These are phyloP conservation scores for Trichoderma parareesei DNA, from an alignment of 495 filamentous ascomycete genomes.

Conservation along the genomic window DNA sequence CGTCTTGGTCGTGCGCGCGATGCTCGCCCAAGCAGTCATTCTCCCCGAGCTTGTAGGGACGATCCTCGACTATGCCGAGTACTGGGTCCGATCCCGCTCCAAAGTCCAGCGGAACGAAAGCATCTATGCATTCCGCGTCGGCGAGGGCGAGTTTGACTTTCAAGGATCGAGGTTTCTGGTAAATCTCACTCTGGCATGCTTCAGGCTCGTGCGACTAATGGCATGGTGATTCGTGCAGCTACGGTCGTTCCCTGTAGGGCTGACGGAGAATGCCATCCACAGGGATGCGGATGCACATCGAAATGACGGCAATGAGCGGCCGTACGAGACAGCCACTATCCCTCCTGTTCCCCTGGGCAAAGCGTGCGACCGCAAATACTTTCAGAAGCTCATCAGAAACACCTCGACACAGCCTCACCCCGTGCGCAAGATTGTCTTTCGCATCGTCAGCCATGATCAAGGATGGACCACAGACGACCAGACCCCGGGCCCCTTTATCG, in stretches of 20 bases:
- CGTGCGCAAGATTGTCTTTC: background rate
- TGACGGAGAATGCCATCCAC: background rate
- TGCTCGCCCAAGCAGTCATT: background rate
- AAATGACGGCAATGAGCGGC: background rate
- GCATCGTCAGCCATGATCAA: background rate
- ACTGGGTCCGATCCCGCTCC: background rate
- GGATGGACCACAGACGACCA: background rate
- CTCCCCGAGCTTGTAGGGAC: background rate
- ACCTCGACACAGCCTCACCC: background rate
- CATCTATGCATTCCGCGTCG: background rate
- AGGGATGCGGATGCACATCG: background rate
- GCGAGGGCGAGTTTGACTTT: background rate
- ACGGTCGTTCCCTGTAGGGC: background rate
- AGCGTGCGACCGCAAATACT: background rate
- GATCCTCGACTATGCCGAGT: background rate
- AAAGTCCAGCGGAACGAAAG: background rate
- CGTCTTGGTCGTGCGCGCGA: slow-evolving; percentile 3
- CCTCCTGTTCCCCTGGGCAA: background rate
- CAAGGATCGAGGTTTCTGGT: no score
- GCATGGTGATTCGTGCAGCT: background rate
- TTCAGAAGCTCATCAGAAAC: background rate
- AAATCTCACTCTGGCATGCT: no score
- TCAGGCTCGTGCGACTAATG: no score
- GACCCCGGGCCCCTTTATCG: background rate
- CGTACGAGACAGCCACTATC: background rate